phyloP scores from a whole-genome alignment of 2,329 filamentous ascomycete species.

The Periconia macrospinosa region DNA sequence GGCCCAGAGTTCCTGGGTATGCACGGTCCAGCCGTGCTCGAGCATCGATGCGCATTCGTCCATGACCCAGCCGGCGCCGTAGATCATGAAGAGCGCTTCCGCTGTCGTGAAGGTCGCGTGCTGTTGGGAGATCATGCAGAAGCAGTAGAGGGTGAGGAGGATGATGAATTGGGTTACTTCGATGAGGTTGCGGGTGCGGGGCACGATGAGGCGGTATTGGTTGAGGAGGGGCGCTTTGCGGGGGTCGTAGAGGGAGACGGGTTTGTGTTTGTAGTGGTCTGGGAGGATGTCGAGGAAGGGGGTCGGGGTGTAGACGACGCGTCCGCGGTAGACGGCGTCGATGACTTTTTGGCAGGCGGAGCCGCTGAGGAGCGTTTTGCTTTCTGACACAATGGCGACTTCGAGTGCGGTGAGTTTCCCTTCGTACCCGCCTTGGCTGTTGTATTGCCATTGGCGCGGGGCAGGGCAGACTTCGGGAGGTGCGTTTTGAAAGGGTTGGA shows the following conservation, averaged over 20 bases:
- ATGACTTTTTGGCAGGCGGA: conserved; percentile 81
- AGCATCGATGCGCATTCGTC: conserved; percentile 77
- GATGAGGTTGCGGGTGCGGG: conserved; percentile 73
- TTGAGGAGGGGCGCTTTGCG: conserved; percentile 75
- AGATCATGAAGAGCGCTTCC: conserved; percentile 72
- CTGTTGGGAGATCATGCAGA: conserved; percentile 71
- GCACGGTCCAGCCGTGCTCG: conserved; percentile 77
- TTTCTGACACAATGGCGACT: conserved; percentile 80
- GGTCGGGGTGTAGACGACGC: conserved; percentile 80
- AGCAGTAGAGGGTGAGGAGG: conserved; percentile 68
- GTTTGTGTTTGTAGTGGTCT: conserved; percentile 82
- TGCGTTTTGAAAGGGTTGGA: conserved; percentile 83
- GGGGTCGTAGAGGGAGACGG: conserved; percentile 79
- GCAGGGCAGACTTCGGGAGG: conserved; percentile 67
- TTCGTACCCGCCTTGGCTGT: conserved; percentile 52
- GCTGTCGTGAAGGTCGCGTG: conserved; percentile 57
- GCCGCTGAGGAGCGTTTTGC: conserved; percentile 75
- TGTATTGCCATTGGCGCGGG: conserved; percentile 51
- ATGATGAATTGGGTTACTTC: conserved; percentile 75
- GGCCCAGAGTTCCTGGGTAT: conserved; percentile 86
- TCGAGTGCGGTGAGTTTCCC: conserved; percentile 76
- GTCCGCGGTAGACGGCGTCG: conserved; percentile 78
- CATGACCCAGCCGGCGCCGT: conserved; percentile 75
- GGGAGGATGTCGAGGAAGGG: conserved; percentile 82
- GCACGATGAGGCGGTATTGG: conserved; percentile 83